Conservation (phyloP, 2,329 filamentous ascomycete species). For the Hymenoscyphus fructigenus region DNA sequence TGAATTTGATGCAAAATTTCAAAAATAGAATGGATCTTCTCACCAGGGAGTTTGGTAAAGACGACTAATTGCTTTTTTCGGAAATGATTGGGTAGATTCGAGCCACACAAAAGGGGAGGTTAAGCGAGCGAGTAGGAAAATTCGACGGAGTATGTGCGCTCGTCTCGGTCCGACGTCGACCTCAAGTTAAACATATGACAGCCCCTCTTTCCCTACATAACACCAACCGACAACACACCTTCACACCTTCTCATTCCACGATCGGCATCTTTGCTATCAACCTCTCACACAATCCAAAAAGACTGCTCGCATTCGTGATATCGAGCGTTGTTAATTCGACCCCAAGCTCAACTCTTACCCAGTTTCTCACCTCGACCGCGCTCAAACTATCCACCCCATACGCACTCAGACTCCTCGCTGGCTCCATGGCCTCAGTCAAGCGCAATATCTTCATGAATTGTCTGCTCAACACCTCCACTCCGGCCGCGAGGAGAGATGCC, state of each 20-base stretch:
- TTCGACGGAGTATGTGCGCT: too few relatives aligned
- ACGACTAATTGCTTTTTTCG: too few relatives aligned
- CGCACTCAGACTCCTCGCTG: conserved; percentile 26
- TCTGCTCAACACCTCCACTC: conserved; percentile 26
- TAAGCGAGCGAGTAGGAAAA: too few relatives aligned
- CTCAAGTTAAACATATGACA: too few relatives aligned
- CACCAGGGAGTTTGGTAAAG: too few relatives aligned
- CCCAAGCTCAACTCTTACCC: conserved; percentile 44
- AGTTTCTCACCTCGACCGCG: conserved; percentile 50
- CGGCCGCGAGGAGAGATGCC: conserved; percentile 19
- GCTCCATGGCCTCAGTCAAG: conserved; percentile 29
- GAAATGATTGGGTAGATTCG: too few relatives aligned
- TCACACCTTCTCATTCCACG: neutral
- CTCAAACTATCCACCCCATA: conserved; percentile 49
- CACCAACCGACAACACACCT: too few relatives aligned
- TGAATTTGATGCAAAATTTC: too few relatives aligned
- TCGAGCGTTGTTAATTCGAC: conserved; percentile 34
- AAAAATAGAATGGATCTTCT: too few relatives aligned
- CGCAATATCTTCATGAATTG: conserved; percentile 32
- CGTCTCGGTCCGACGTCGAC: too few relatives aligned
- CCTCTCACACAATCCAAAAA: conserved; percentile 34
- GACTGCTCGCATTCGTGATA: conserved; percentile 32
- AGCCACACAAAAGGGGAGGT: too few relatives aligned
- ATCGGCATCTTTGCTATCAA: conserved; percentile 20
- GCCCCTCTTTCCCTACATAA: too few relatives aligned